A percentile compares a stretch with the other conserved stretches of the same genome.
Evolutionary conservation across 225 moss, liverwort and hornwort genomes (phyloP).

Genomic region (Asterella californica): DNA sequence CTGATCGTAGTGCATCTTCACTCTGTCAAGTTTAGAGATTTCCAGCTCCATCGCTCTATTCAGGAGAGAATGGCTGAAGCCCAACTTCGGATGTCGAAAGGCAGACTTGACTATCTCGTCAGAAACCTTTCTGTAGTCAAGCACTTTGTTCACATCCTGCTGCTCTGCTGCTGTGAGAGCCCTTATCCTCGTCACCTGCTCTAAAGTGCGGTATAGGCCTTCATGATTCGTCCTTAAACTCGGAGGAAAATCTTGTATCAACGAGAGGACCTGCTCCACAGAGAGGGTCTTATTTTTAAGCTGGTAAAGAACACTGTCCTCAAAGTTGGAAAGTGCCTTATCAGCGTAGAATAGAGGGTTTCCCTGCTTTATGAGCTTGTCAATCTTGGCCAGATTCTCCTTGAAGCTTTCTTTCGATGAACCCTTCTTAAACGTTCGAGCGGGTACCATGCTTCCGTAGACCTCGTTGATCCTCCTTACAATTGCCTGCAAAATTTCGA

Average conservation of each 20-base stretch:
- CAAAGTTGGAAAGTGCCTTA: constrained; percentile 29
- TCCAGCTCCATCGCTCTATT: constrained; percentile 41
- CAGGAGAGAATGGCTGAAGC: constrained; percentile 36
- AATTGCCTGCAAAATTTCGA: constrained; percentile 33
- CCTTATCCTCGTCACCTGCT: constrained; percentile 33
- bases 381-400: constrained; percentile 28
- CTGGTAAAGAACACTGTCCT: constrained; percentile 30
- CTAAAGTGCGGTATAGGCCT: constrained; percentile 29
- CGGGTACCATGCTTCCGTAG: constrained; percentile 12
- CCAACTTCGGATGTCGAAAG: constrained; percentile 37
- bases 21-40: constrained; percentile 35
- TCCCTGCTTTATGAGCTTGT: constrained; percentile 35
- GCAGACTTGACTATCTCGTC: constrained; percentile 40
- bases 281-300: constrained; percentile 25
- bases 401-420: constrained; percentile 29
- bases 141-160: constrained; percentile 28
- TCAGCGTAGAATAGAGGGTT: constrained; percentile 32
- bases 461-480: constrained; percentile 25
- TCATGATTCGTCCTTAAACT: constrained; percentile 30
- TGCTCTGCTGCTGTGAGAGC: constrained; percentile 28
- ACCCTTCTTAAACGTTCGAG: constrained; percentile 10
- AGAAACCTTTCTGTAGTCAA: constrained; percentile 35
- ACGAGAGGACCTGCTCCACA: constrained; percentile 29
- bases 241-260: constrained; percentile 31
- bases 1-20: constrained; percentile 29